Evolutionary conservation across 23 red algal genomes (phyloP).

Genomic region (Gracilaria gracilis): DNA sequence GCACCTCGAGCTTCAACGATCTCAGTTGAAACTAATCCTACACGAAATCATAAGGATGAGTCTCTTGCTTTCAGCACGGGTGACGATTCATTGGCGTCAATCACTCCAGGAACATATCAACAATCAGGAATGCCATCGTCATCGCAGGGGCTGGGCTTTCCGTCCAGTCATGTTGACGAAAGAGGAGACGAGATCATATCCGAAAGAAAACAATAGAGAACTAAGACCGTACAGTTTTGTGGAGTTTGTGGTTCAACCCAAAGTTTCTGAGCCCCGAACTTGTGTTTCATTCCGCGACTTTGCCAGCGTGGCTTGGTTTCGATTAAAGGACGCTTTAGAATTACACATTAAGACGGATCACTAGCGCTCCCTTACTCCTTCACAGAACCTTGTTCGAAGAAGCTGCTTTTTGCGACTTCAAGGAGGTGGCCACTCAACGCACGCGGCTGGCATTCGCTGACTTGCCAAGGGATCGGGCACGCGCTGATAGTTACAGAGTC

Average conservation of each 20-base stretch:
- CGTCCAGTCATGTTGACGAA: slow-evolving; percentile 27
- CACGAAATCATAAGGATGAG: background rate
- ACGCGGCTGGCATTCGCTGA: background rate
- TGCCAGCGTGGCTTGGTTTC: background rate
- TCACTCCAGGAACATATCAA: slow-evolving; percentile 23
- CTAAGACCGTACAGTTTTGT: background rate
- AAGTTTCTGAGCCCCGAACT: background rate
- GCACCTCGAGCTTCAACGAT: background rate
- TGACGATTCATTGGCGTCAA: slow-evolving; percentile 3
- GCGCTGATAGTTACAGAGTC: slow-evolving; percentile 46
- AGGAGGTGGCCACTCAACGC: background rate
- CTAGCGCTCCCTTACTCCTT: background rate
- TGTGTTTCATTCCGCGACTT: background rate
- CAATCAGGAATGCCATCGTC: background rate
- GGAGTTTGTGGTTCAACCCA: background rate
- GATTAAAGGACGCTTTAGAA: background rate
- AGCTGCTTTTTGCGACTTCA: slow-evolving; percentile 1
- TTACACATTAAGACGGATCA: background rate
- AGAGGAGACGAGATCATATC: background rate
- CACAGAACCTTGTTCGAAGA: background rate
- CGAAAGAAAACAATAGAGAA: background rate
- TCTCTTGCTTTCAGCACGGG: slow-evolving; percentile 3
- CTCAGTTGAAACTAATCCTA: background rate
- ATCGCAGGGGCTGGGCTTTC: background rate
- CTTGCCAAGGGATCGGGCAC: slow-evolving; percentile 1